Evolutionary conservation across 176 grass and related monocot species (phyloP), one percentile per base, ranked within the genome.

Genomic region (Phyllostachys edulis): DNA sequence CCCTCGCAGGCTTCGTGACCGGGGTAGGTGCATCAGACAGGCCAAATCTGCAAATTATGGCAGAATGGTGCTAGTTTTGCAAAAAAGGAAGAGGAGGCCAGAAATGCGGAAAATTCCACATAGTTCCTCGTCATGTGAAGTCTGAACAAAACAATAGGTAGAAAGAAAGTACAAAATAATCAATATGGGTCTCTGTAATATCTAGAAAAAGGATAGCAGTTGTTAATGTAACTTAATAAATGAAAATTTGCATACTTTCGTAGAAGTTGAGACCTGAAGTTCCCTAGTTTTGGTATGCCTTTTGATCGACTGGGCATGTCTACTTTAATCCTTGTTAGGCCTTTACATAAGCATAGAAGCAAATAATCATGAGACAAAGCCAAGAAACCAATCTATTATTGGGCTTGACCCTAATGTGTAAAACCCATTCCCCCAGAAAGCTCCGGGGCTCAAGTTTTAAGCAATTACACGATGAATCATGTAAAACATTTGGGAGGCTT

Each of bases 71-170:
- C 29, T 29, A 29, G 29, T 29, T 29, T 29, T 29, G 1, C 29
- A 29, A 29, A 29, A 29, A 29, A 29, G 1, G 29, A 29, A 29
- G 1, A 29, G 29, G 0, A 29, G 29, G 1, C n/a, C n/a, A n/a
- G n/a, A n/a, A n/a, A n/a, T n/a, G n/a, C n/a, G n/a, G n/a, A n/a
- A n/a, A n/a, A n/a, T n/a, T n/a, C n/a, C 85, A 24, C 77, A 52
- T 82, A 92, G 57, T 39, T 93, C 88, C 85, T 89, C 65, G 7
- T 81, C 83, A 3, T 23, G 7, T 62, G 59, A 68, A 32, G 59
- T 90, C 88, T 89, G 73, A 38, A 52, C 42, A 76, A 70, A 88
- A 86, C 34, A 65, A 60, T 47, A 16, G 10, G 50, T 24, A 60
- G 62, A 9, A 67, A 36, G 7, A 49, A 83, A 67, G 63, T 16